Evolutionary conservation across 805 yeast genomes (phyloP).

Genomic region (Saccharomycopsis sp.): DNA sequence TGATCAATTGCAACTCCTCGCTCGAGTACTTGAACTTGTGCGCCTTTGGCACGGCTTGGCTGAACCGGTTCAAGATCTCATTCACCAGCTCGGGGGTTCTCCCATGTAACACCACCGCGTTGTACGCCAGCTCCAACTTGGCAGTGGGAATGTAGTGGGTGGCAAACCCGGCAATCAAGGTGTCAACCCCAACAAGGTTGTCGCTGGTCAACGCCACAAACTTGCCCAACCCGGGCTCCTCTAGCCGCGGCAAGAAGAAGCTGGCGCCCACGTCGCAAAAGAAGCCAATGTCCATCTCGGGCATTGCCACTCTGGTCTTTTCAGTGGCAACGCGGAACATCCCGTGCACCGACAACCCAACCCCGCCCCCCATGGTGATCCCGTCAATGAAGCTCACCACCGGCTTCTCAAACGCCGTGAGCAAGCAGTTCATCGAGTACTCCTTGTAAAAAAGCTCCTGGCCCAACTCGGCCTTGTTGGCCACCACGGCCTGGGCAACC

Average conservation of each 20-base stretch:
- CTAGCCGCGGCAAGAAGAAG: conserved; percentile 75
- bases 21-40: conserved; percentile 37
- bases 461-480: conserved; percentile 39
- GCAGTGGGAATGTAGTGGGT: conserved; percentile 90
- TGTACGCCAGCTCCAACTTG: no score
- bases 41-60: conserved; percentile 47
- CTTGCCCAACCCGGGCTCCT: conserved; percentile 75
- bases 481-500: conserved; percentile 53
- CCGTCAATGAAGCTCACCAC: conserved; percentile 83
- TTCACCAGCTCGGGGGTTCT: no score
- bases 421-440: conserved; percentile 68
- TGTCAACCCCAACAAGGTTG: conserved; percentile 66
- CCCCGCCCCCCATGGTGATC: conserved; percentile 97
- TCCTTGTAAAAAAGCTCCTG: conserved; percentile 67
- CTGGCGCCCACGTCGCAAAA: conserved; percentile 95
- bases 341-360: conserved; percentile 81
- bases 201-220: conserved; percentile 85
- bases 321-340: conserved; percentile 94
- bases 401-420: conserved; percentile 78
- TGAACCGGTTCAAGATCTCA: no score
- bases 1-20: conserved; percentile 42
- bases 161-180: conserved; percentile 76
- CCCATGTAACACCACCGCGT: no score
- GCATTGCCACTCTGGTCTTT: conserved; percentile 89
- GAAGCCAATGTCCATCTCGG: conserved; percentile 94